Percentiles rank a stretch among this genome's conserved stretches.
Conservation (phyloP, 805 yeast species). For the Torulaspora franciscae region DNA sequence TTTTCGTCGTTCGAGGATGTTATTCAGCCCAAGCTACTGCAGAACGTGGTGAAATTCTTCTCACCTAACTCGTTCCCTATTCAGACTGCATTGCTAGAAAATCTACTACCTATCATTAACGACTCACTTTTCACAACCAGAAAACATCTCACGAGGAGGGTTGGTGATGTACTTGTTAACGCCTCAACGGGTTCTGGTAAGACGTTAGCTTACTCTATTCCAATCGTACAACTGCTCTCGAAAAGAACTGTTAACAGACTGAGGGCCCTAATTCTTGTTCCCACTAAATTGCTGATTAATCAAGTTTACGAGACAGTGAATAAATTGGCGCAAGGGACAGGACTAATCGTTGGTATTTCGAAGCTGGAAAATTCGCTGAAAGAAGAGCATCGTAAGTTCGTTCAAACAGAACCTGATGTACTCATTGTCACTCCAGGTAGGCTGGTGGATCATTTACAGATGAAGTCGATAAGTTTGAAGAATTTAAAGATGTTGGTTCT, state of each 20-base stretch:
- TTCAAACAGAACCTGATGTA: slow-evolving; percentile 54
- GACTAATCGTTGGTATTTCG: slow-evolving; percentile 48
- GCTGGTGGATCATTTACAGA: slow-evolving; percentile 64
- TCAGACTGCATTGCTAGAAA: slow-evolving; percentile 31
- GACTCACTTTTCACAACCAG: slow-evolving; percentile 26
- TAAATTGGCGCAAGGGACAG: slow-evolving; percentile 59
- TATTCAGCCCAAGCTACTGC: slow-evolving; percentile 33
- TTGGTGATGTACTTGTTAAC: slow-evolving; percentile 79
- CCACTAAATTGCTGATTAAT: slow-evolving; percentile 79
- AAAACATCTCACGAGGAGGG: slow-evolving; percentile 45
- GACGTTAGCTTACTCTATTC: slow-evolving; percentile 82
- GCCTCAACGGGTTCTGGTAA: slow-evolving; percentile 97
- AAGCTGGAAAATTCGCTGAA: slow-evolving; percentile 53
- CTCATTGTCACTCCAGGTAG: slow-evolving; percentile 74
- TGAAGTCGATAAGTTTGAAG: slow-evolving; percentile 42
- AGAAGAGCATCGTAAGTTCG: slow-evolving; percentile 57
- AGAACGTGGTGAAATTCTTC: slow-evolving; percentile 27
- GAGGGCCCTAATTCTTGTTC: slow-evolving; percentile 76
- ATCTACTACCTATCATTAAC: slow-evolving; percentile 26
- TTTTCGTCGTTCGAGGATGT: slow-evolving; percentile 19
- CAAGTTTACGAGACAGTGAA: slow-evolving; percentile 72
- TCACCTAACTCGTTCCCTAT: slow-evolving; percentile 33
- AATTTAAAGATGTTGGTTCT: slow-evolving; percentile 59
- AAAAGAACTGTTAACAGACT: slow-evolving; percentile 63
- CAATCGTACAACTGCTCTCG: slow-evolving; percentile 66